These are phyloP conservation scores for Camelina sativa DNA, from an alignment of 345 rosid species.

Conservation along the genomic window DNA sequence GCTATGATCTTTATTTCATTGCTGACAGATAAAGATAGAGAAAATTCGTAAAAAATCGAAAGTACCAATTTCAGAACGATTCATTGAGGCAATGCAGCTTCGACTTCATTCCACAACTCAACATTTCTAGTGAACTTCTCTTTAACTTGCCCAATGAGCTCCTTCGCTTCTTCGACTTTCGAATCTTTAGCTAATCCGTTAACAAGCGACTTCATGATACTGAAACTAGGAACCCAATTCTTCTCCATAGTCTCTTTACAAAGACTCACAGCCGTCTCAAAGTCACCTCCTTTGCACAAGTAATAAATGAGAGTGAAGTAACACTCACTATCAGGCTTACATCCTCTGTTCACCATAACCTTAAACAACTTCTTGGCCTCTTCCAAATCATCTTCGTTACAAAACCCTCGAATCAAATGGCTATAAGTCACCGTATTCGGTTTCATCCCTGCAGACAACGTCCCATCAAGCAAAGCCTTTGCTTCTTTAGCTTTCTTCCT, in stretches of 20 bases:
- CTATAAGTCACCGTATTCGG: slow-evolving; percentile 54
- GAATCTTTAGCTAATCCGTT: slow-evolving; percentile 60
- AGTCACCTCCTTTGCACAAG: slow-evolving; percentile 68
- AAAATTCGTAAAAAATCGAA: not conserved
- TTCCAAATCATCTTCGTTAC: slow-evolving; percentile 62
- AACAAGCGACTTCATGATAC: slow-evolving; percentile 69
- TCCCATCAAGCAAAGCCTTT: slow-evolving; percentile 58
- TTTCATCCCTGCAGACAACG: slow-evolving; percentile 53
- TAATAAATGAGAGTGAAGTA: slow-evolving; percentile 62
- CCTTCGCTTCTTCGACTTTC: slow-evolving; percentile 66
- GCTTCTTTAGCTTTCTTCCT: slow-evolving; percentile 64
- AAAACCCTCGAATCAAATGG: slow-evolving; percentile 79
- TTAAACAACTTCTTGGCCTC: slow-evolving; percentile 72
- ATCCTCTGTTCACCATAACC: slow-evolving; percentile 58
- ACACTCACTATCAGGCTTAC: slow-evolving; percentile 53
- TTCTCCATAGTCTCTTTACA: slow-evolving; percentile 70
- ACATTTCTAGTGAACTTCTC: slow-evolving; percentile 55
- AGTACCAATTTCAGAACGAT: slow-evolving; percentile 14
- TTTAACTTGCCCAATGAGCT: slow-evolving; percentile 59
- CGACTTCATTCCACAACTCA: slow-evolving; percentile 79
- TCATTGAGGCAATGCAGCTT: slow-evolving; percentile 68
- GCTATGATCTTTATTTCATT: slow-evolving; percentile 15
- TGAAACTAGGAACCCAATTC: slow-evolving; percentile 70
- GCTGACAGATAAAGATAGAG: slow-evolving; percentile 6
- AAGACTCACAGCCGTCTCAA: slow-evolving; percentile 59